Conservation (phyloP, 192 early-diverging fungal species). For the Powellomyces hirtus region DNA sequence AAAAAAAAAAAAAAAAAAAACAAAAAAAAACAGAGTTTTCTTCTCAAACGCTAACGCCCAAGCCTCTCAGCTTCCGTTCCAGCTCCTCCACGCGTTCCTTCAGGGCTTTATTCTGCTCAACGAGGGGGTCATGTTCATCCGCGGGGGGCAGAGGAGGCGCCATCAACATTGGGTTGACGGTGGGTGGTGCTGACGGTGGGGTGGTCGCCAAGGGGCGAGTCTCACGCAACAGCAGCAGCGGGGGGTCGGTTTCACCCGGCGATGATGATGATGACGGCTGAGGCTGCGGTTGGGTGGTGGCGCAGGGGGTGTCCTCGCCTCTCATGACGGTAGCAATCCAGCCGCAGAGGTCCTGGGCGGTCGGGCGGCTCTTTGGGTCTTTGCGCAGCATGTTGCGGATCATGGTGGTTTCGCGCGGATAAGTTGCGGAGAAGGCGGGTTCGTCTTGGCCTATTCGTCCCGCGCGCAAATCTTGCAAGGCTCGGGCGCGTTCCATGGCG, state of each 20-base stretch:
- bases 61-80: slow-evolving; percentile 18
- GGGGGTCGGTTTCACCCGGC: no score
- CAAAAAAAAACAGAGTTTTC: no score
- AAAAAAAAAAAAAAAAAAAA: no score
- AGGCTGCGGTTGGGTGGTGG: no score
- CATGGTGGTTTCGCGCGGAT: neutral
- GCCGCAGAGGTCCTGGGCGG: neutral
- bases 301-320: no score
- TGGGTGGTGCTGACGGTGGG: neutral
- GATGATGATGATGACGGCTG: no score
- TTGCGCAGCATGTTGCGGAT: neutral
- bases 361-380: neutral
- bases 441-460: slow-evolving; percentile 17
- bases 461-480: slow-evolving; percentile 60
- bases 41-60: slow-evolving; percentile 9
- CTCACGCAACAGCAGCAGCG: no score
- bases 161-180: neutral
- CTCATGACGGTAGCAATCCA: no score
- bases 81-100: slow-evolving; percentile 25
- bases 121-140: slow-evolving; percentile 1
- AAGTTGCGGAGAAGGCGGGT: neutral
- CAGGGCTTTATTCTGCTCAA: slow-evolving; percentile 4
- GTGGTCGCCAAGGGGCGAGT: neutral
- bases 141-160: neutral
- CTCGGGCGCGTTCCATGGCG: slow-evolving; percentile 83